Base-by-base conservation (phyloP, 495 filamentous ascomycete species). In the Aspergillus incahuasiensis region DNA sequence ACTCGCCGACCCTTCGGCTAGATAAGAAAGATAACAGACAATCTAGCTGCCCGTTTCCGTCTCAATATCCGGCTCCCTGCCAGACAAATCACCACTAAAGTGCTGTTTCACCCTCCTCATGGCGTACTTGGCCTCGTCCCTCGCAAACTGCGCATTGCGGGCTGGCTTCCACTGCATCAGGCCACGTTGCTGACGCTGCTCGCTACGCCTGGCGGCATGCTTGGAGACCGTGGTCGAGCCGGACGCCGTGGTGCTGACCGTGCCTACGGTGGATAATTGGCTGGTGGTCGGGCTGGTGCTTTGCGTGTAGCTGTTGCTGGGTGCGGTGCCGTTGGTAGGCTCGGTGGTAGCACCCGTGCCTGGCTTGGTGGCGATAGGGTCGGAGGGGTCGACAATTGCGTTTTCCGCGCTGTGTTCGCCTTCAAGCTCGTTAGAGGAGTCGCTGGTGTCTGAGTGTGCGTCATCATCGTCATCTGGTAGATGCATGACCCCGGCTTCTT, bases 101-200 rank as follows among this genome's bases (percentile, higher is more conserved):
- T 75, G 76, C 57, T 75, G 68, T 59, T 74, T 73, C 48, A 81
- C 47, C 62, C 75, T 80, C 6, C 64, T 65, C 39, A 80, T 38
- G 41, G 69, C 74, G 56, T 69, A 80, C 41, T 78, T 78, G 0
- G 75, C 74, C 63, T 82, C 77, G 52, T 82, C 70, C 52, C 75
- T 78, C 6, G 73, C 77, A 56, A 82, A 82, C 6, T 62, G 62
- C 30, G 74, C 73, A 56, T 82, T 82, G 2, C 79, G 65, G 7
- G 77, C 79, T n/a, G 79, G 78, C 41, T 74, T 75, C 79, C 79
- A 82, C 63, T 82, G 79, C 75, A 79, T 76, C 57, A 82, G 47
- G 1, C 79, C 79, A 22, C 79, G 74, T 47, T 79, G 71, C 64
- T 77, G 75, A 12, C 78, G 66, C 52, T 79, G 73, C 56, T 82